Percentiles rank a stretch among this genome's conserved stretches.
Conservation (phyloP, 352 stramenopile species). For the Phytophthora quininea region DNA sequence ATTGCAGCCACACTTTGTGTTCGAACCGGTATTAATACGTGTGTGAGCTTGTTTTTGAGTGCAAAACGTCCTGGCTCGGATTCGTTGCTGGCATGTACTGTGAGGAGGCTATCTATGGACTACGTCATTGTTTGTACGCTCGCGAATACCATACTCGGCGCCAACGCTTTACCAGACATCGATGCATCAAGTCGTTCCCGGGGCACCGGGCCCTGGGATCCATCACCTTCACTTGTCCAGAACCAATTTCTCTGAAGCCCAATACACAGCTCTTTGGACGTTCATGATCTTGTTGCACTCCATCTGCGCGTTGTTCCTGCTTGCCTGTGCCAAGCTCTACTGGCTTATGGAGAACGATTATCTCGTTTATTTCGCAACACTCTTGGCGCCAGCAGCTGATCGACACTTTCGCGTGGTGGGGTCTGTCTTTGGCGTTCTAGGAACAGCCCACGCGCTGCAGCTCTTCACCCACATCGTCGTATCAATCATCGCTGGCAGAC, state of each 20-base stretch:
- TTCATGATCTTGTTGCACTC: slow-evolving; percentile 20
- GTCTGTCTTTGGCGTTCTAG: slow-evolving; percentile 18
- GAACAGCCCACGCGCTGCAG: slow-evolving; percentile 10
- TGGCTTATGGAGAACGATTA: slow-evolving; percentile 42
- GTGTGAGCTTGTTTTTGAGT: too few species aligned
- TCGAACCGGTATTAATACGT: too few species aligned
- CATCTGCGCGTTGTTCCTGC: slow-evolving; percentile 29
- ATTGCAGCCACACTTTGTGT: too few species aligned
- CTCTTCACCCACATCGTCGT: slow-evolving; percentile 12
- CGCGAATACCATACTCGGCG: too few species aligned
- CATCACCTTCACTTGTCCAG: too few species aligned
- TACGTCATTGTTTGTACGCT: too few species aligned
- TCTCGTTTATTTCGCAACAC: slow-evolving; percentile 40
- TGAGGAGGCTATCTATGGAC: too few species aligned
- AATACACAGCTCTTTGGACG: slow-evolving; percentile 16
- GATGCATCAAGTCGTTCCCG: too few species aligned
- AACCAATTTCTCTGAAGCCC: slow-evolving; percentile 1
- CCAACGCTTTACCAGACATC: too few species aligned
- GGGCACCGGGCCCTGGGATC: too few species aligned
- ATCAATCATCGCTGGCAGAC: slow-evolving; percentile 12
- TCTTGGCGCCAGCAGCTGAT: slow-evolving; percentile 23
- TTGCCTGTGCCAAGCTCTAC: slow-evolving; percentile 24
- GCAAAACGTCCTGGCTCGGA: too few species aligned
- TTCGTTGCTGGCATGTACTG: too few species aligned
- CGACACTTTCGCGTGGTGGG: slow-evolving; percentile 30